These are phyloP conservation scores for Diplotaxis tenuifolia DNA, from an alignment of 345 rosid species.

Conservation along the genomic window DNA sequence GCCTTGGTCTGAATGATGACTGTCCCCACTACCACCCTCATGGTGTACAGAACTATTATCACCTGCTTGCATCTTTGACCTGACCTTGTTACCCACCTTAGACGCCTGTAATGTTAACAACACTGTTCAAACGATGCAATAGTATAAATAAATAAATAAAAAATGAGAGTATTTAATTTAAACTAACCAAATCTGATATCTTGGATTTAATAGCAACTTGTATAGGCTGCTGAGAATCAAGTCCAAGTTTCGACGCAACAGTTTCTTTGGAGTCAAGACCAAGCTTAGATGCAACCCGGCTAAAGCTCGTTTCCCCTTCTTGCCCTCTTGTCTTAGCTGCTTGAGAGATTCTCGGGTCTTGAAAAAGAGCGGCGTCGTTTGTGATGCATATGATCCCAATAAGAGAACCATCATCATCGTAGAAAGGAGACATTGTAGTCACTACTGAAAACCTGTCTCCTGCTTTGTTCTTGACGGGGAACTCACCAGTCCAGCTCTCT, in stretches of 20 bases:
- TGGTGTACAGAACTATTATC: conserved; percentile 48
- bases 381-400: conserved; percentile 84
- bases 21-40: conserved; percentile 78
- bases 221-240: conserved; percentile 88
- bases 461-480: conserved; percentile 76
- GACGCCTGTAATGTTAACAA: conserved; percentile 57
- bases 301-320: conserved; percentile 57
- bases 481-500: conserved; percentile 85
- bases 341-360: conserved; percentile 37
- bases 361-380: conserved; percentile 59
- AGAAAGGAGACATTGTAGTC: conserved; percentile 76
- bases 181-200: conserved; percentile 81
- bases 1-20: conserved; percentile 70
- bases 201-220: conserved; percentile 82
- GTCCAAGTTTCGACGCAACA: conserved; percentile 56
- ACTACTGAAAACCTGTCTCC: conserved; percentile 61
- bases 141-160: not conserved
- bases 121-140: conserved; percentile 35
- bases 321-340: conserved; percentile 35
- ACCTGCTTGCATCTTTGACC: conserved; percentile 63
- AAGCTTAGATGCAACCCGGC: conserved; percentile 48
- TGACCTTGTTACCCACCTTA: conserved; percentile 79
- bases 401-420: conserved; percentile 70
- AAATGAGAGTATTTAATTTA: not conserved
- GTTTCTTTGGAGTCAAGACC: conserved; percentile 66